Conservation (phyloP, 495 filamentous ascomycete species). For the Massariosphaeria phaeospora region DNA sequence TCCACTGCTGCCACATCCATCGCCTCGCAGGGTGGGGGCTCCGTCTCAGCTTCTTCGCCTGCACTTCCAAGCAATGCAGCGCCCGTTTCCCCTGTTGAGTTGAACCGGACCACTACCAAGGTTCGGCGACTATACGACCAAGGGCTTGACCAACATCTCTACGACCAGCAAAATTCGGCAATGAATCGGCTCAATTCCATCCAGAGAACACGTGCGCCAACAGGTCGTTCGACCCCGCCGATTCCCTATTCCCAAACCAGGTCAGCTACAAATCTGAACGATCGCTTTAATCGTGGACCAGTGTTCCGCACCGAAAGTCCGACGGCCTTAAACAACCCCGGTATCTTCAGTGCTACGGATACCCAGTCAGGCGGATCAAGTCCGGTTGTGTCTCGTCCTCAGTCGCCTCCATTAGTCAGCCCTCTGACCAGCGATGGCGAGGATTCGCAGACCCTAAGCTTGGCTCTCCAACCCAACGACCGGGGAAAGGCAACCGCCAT, state of each 20-base stretch:
- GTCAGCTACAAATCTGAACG: constrained; percentile 54
- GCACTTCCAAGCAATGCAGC: constrained; percentile 16
- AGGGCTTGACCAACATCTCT: constrained; percentile 69
- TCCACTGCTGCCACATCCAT: constrained; percentile 93
- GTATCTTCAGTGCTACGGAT: constrained; percentile 36
- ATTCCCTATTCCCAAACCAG: constrained; percentile 42
- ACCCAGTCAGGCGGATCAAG: constrained; percentile 39
- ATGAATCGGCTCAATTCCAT: constrained; percentile 75
- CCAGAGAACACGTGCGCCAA: constrained; percentile 52
- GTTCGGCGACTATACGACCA: constrained; percentile 80
- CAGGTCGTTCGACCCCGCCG: constrained; percentile 45
- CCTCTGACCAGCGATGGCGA: constrained; percentile 67
- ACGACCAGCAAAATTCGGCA: constrained; percentile 74
- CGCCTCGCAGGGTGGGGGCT: constrained; percentile 62
- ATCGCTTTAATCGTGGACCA: constrained; percentile 50
- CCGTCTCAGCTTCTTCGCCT: constrained; percentile 35
- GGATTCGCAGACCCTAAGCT: constrained; percentile 51
- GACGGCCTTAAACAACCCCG: constrained; percentile 45
- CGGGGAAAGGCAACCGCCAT: constrained; percentile 79
- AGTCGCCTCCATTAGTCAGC: constrained; percentile 59
- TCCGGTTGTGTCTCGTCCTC: constrained; percentile 46
- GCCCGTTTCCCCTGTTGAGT: constrained; percentile 33
- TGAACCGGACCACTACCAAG: constrained; percentile 54
- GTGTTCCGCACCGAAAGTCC: constrained; percentile 41
- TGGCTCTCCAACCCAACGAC: constrained; percentile 68